Evolutionary conservation across 768 basidiomycete species (phyloP).

Genomic region (Suillus cothurnatus): DNA sequence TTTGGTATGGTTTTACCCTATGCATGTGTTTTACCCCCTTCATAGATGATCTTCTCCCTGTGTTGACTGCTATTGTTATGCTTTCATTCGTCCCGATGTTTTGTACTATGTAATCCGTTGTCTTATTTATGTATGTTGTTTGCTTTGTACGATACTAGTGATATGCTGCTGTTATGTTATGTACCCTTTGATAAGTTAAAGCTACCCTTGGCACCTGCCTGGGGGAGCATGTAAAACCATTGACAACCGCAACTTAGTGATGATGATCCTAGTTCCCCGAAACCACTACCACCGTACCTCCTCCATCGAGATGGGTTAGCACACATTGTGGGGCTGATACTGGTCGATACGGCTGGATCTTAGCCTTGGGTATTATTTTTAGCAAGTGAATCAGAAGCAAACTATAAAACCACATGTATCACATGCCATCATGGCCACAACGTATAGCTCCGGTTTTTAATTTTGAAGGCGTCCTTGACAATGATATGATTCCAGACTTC

Average conservation of each 20-base stretch:
- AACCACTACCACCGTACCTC: not conserved
- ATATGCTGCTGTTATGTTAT: not conserved
- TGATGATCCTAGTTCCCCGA: not conserved
- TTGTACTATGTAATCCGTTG: constrained; percentile 1
- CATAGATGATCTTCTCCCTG: too few species aligned
- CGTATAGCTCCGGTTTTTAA: constrained; percentile 1
- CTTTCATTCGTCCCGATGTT: not conserved
- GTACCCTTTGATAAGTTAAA: not conserved
- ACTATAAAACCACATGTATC: constrained; percentile 3
- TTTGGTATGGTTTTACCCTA: constrained; percentile 1
- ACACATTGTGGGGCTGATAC: not conserved
- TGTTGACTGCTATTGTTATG: not conserved
- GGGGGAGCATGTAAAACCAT: not conserved
- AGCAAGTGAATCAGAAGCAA: not conserved
- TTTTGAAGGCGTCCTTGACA: not conserved
- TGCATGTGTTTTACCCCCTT: not conserved
- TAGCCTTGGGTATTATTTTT: not conserved
- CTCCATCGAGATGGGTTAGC: too few species aligned
- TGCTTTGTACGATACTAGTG: constrained; percentile 1
- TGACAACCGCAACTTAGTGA: not conserved
- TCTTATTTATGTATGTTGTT: not conserved
- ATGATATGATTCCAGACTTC: not conserved
- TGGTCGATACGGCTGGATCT: not conserved
- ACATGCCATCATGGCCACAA: not conserved
- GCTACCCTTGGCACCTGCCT: not conserved